Evolutionary conservation across 495 filamentous ascomycete genomes (phyloP).

Genomic region (Aeminium ludgeri): DNA sequence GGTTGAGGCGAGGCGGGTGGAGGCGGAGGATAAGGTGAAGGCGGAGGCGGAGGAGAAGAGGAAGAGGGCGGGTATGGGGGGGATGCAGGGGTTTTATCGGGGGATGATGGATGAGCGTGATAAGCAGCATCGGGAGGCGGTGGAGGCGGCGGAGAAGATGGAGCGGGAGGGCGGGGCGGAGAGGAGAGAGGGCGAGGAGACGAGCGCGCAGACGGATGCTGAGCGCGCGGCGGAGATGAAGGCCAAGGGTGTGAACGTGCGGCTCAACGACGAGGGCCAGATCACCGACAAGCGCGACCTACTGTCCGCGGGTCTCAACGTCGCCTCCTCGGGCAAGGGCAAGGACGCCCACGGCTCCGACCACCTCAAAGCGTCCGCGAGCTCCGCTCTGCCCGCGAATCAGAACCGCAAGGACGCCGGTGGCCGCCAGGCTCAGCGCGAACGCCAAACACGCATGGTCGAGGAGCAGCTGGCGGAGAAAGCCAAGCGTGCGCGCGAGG

Average conservation of each 20-base stretch:
- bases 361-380: conserved; percentile 16
- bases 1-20: conserved; percentile 57
- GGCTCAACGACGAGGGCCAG: conserved; percentile 82
- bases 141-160: conserved; percentile 40
- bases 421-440: conserved; percentile 47
- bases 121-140: conserved; percentile 47
- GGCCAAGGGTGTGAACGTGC: conserved; percentile 47
- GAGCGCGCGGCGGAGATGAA: conserved; percentile 62
- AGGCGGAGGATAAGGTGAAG: conserved; percentile 59
- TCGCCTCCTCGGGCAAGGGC: conserved; percentile 43
- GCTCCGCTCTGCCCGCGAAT: conserved; percentile 22
- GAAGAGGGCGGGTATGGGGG: conserved; percentile 40
- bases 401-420: conserved; percentile 19
- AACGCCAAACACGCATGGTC: conserved; percentile 75
- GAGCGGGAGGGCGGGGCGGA: conserved; percentile 27
- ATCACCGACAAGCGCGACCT: conserved; percentile 89
- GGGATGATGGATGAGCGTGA: conserved; percentile 66
- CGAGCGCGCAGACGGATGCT: conserved; percentile 44
- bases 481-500: conserved; percentile 52
- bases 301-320: conserved; percentile 72
- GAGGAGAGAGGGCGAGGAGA: conserved; percentile 17
- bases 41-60: conserved; percentile 54
- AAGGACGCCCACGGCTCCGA: conserved; percentile 6
- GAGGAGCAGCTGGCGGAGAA: conserved; percentile 63
- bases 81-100: conserved; percentile 78